Base-by-base conservation (phyloP, 208 protist species). In the Trypanosoma avium region DNA sequence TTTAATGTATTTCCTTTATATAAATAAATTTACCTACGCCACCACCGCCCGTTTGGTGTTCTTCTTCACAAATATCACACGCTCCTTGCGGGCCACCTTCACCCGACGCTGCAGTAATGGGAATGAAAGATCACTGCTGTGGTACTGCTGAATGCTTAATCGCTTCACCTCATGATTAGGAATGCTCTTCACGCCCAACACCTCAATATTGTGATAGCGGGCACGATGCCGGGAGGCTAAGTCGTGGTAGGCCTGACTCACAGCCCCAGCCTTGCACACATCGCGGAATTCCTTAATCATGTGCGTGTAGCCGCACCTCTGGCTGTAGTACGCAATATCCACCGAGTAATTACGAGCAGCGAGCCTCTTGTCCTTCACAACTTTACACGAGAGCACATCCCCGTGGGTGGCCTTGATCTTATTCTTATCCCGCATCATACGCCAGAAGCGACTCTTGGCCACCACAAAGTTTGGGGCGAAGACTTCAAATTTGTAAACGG, bases 201-300 rank as follows among this genome's bases (percentile, higher is more conserved):
- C 96, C 71, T 99, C 95, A 62, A 99, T 97, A 78, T 94, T 94
- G 73, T 83, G 69, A 73, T 91, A 93, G 57, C 96, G 88, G 61
- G 92, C 96, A 49, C 96, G 93, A 83, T 99, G 97, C 77, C 97
- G 97, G 70, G 93, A 97, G 66, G 98, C 97, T 78, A 99, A 96
- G 58, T 99, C 98, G 70, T 92, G 81, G 87, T 98, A 99, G 71
- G 99, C 92, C 86, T 98, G 92, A 52, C 96, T 88, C 57, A 99
- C 95, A 68, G 98, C 98, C 53, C 92, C 96, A 60, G 81, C 79
- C 70, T 98, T 89, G 71, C 92, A 93, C 24, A 95, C 87, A 57
- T 99, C 98, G 71, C 99, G 94, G 94, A 98, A 99, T 88, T 99
- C 99, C 90, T 99, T 99, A 86, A 99, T 97, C 91, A 99, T 98